Evolutionary conservation across 768 basidiomycete genomes (phyloP).

Genomic region (Ramaria sp.): DNA sequence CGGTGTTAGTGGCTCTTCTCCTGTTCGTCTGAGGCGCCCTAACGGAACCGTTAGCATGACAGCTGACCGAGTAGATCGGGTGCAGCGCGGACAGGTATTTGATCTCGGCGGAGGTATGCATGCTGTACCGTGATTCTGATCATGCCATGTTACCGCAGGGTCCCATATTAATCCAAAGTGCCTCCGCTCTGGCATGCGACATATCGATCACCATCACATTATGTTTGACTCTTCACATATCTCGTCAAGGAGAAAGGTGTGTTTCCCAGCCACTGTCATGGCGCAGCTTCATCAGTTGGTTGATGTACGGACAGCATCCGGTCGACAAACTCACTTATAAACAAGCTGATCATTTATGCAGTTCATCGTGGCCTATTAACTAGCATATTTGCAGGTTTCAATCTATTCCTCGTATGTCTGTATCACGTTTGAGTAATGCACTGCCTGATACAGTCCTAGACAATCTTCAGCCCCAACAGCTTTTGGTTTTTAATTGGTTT

Average conservation of each 20-base stretch:
- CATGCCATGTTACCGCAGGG: too few relatives aligned
- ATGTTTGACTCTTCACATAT: neutral
- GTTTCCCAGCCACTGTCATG: neutral
- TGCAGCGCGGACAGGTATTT: too few relatives aligned
- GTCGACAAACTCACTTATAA: neutral
- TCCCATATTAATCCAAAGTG: too few relatives aligned
- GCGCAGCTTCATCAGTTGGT: neutral
- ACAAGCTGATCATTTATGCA: conserved; percentile 1
- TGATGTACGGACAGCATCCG: neutral
- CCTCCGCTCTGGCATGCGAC: neutral
- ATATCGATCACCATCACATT: neutral
- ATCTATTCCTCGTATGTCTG: neutral
- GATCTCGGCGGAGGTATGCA: too few relatives aligned
- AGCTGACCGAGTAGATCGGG: too few relatives aligned
- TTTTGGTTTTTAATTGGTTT: neutral
- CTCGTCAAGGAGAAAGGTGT: neutral
- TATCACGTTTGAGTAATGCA: neutral
- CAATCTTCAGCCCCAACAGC: neutral
- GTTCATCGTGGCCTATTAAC: conserved; percentile 5
- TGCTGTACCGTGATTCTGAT: too few relatives aligned
- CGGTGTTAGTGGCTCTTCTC: too few relatives aligned
- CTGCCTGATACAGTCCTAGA: neutral
- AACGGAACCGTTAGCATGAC: too few relatives aligned
- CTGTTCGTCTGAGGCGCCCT: too few relatives aligned
- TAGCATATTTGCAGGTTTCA: neutral